Evolutionary conservation across 352 stramenopile genomes (phyloP).

Genomic region (Hyaloperonospora arabidopsidis): DNA sequence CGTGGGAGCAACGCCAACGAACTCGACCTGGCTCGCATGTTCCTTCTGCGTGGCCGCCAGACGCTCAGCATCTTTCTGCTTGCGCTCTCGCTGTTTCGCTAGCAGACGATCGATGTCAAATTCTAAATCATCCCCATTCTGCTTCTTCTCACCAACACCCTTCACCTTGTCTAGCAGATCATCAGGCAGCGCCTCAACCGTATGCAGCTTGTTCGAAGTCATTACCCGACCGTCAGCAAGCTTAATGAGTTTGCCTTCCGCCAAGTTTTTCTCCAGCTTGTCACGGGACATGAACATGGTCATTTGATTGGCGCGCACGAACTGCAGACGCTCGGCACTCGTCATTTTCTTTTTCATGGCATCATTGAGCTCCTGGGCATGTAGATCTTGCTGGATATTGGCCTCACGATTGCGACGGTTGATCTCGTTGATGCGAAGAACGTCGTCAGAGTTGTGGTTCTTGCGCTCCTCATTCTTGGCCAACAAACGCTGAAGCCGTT

Average conservation of each 20-base stretch:
- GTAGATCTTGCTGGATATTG: slow-evolving; percentile 79
- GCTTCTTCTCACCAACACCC: slow-evolving; percentile 28
- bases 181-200: slow-evolving; percentile 74
- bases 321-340: slow-evolving; percentile 73
- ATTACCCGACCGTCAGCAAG: slow-evolving; percentile 71
- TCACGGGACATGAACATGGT: slow-evolving; percentile 80
- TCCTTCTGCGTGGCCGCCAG: slow-evolving; percentile 39
- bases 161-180: slow-evolving; percentile 53
- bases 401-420: slow-evolving; percentile 73
- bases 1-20: slow-evolving; percentile 45
- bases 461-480: slow-evolving; percentile 61
- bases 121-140: slow-evolving; percentile 32
- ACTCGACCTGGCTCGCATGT: slow-evolving; percentile 48
- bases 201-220: slow-evolving; percentile 79
- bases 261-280: slow-evolving; percentile 79
- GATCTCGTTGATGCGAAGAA: slow-evolving; percentile 81
- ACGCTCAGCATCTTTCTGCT: slow-evolving; percentile 44
- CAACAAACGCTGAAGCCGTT: slow-evolving; percentile 50
- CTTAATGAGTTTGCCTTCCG: slow-evolving; percentile 63
- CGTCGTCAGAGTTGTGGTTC: slow-evolving; percentile 71
- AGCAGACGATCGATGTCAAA: slow-evolving; percentile 73
- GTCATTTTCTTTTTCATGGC: slow-evolving; percentile 76
- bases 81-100: slow-evolving; percentile 59
- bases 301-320: slow-evolving; percentile 74
- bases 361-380: slow-evolving; percentile 62